Base-by-base conservation (phyloP, 2,329 filamentous ascomycete species). In the Epichloe amarillans region DNA sequence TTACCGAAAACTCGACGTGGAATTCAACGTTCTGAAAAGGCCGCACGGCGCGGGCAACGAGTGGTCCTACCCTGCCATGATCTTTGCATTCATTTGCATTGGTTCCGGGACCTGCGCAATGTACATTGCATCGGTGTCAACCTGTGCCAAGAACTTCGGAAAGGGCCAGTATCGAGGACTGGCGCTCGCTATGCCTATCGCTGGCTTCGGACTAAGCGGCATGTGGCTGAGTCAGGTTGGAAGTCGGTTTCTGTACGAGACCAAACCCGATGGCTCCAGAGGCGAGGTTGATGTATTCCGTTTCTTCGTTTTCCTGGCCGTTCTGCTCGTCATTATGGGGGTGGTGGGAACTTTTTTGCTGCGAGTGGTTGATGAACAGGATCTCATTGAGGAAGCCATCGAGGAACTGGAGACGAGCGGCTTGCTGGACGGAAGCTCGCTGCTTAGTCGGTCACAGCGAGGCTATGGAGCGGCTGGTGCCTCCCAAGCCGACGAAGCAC, bases 91-190 rank as follows among this genome's bases (percentile, higher is more conserved):
- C 65, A 75, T 90, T 45, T 77, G 79, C 48, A 82, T 98, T 52
- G 93, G 93, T 2, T 77, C 84, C 55, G 91, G 82, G 5, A 96
- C 91, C 0, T 87, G 86, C 56, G 81, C 80, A 65, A 89, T 97
- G 81, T 98, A 97, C 66, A 75, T 97, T 51, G 79, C 83, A 47
- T 84, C 88, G 2, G 84, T 98, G n/a, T 91, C 91, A 6, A 95
- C 91, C 0, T 95, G 89, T 62, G 93, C 93, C 37, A 98, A 98
- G 80, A 98, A 97, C 69, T 98, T 97, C 69, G 90, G 90, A 46
- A 82, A 85, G 54, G 88, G 89, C 4, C 86, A 84, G 61, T 84
- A 94, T 61, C 85, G 91, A 60, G 93, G 93, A 0, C 71, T 98
- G 47, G 91, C 94, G 53, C 75, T 98, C 50, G 90, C 91, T 1